phyloP scores from a whole-genome alignment of 306 rosid genomes.

The Sicyos baderoa region DNA sequence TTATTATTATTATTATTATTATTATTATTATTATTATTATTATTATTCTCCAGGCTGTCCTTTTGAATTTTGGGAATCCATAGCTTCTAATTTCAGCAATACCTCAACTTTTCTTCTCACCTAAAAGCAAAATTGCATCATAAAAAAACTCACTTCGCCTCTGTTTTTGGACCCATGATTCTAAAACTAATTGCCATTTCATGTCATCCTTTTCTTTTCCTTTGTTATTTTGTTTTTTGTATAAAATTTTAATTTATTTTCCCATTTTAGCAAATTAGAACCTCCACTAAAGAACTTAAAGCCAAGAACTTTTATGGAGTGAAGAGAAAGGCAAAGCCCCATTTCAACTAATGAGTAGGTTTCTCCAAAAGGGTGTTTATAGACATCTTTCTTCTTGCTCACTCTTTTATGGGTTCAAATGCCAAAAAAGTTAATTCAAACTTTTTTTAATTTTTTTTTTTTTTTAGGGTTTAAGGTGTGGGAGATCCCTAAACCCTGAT shows the following conservation, averaged over 20 bases:
- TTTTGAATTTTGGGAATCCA: not conserved
- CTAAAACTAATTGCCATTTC: not conserved
- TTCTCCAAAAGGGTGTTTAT: not conserved
- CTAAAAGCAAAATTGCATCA: not conserved
- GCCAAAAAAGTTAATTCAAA: not conserved
- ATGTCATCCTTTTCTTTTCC: not conserved
- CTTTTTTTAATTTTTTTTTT: too few species aligned
- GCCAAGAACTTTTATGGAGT: not conserved
- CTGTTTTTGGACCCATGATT: not conserved
- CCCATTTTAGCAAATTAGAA: not conserved
- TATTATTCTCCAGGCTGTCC: conserved; percentile 11
- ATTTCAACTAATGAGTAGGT: conserved; percentile 11
- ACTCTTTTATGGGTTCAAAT: not conserved
- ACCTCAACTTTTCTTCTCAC: conserved; percentile 5
- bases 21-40: too few species aligned
- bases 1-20: too few species aligned
- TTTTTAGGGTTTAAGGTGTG: too few species aligned
- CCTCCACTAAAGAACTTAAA: not conserved
- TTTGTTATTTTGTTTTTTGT: not conserved
- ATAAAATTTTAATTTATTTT: too few species aligned
- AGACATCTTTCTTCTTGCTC: not conserved
- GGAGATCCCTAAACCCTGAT: too few species aligned
- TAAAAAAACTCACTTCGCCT: not conserved
- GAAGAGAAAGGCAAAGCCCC: conserved; percentile 2
- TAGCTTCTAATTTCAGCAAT: conserved; percentile 12